Evolutionary conservation across 2,329 filamentous ascomycete genomes (phyloP).

Genomic region (Aureobasidium pullulans): DNA sequence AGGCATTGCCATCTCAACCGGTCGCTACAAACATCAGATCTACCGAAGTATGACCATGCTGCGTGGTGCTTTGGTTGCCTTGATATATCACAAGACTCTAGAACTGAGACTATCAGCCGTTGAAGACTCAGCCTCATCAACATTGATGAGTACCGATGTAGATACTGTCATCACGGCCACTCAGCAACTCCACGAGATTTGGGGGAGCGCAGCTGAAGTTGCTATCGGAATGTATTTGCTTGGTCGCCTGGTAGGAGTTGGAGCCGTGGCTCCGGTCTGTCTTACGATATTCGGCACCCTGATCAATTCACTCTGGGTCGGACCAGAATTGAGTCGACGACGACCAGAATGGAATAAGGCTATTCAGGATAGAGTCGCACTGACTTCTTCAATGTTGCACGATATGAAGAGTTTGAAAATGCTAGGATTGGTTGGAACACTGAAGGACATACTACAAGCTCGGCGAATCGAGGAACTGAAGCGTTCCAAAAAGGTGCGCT

Average conservation of each 20-base stretch:
- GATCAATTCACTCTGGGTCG: not conserved
- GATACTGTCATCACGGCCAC: not conserved
- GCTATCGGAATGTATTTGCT: slow-evolving; percentile 10
- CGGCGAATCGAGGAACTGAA: not conserved
- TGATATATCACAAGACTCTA: slow-evolving; percentile 13
- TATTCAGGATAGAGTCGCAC: slow-evolving; percentile 7
- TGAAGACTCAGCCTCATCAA: slow-evolving; percentile 10
- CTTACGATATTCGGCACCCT: not conserved
- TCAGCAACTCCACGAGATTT: slow-evolving; percentile 10
- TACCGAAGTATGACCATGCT: not conserved
- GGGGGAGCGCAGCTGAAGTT: slow-evolving; percentile 9
- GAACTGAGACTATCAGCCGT: not conserved
- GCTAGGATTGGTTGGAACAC: not conserved
- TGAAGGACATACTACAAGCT: not conserved
- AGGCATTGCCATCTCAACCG: not conserved
- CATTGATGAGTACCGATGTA: slow-evolving; percentile 9
- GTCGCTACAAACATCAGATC: not conserved
- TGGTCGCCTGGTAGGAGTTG: not conserved
- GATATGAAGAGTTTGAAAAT: slow-evolving; percentile 14
- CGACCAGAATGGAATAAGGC: slow-evolving; percentile 14
- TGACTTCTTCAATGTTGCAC: slow-evolving; percentile 9
- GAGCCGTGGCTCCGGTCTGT: not conserved
- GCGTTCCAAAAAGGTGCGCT: not conserved
- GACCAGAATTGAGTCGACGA: not conserved
- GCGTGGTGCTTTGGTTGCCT: not conserved